phyloP scores from a whole-genome alignment of 257 asterid species.

The Ocimum tenuiflorum region DNA sequence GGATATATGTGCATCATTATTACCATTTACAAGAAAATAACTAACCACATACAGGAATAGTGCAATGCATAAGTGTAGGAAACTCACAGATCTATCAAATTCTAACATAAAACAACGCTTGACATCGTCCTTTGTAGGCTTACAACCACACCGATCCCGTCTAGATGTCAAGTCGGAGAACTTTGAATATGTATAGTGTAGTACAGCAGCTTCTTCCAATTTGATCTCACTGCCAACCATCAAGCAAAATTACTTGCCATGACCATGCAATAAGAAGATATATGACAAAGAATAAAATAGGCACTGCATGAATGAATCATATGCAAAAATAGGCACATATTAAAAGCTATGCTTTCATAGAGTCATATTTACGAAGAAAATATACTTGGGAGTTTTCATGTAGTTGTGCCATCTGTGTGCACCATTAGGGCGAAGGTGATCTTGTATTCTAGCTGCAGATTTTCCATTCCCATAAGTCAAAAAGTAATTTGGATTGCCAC shows the following conservation, averaged over 20 bases:
- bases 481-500: slow-evolving; percentile 67
- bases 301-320: neutral
- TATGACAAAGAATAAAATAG: too few species aligned
- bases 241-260: slow-evolving; percentile 11
- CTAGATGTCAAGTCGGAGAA: slow-evolving; percentile 78
- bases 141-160: slow-evolving; percentile 79
- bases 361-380: neutral
- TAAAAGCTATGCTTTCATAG: neutral
- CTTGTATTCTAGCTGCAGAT: slow-evolving; percentile 69
- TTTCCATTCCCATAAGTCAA: slow-evolving; percentile 81
- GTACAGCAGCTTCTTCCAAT: slow-evolving; percentile 70
- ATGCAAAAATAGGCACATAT: slow-evolving; percentile 1
- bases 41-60: neutral
- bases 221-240: slow-evolving; percentile 50
- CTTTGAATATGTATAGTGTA: slow-evolving; percentile 74
- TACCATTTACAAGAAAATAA: slow-evolving; percentile 10
- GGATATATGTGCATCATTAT: neutral
- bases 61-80: neutral
- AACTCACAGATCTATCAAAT: slow-evolving; percentile 74
- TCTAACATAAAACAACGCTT: slow-evolving; percentile 74
- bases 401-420: slow-evolving; percentile 84
- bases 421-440: slow-evolving; percentile 80
- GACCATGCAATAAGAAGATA: slow-evolving; percentile 3
- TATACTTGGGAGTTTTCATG: slow-evolving; percentile 64
- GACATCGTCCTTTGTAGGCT: slow-evolving; percentile 72